A percentile compares a stretch with the other conserved stretches of the same genome.
phyloP scores from a whole-genome alignment of 1,284 basidiomycete species.

The Ceratobasidium sp. region DNA sequence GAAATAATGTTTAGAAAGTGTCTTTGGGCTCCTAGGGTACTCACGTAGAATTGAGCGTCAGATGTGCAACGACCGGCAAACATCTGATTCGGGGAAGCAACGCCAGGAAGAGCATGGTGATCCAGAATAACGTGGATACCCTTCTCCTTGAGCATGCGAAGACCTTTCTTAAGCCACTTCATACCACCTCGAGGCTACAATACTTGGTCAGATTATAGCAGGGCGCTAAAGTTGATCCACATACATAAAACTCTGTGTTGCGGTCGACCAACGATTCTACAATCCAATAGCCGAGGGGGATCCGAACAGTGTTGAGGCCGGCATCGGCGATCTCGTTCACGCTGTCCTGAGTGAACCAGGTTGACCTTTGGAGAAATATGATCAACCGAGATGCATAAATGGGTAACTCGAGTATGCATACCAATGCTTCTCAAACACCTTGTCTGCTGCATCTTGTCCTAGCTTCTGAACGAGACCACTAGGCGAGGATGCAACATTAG shows the following conservation, averaged over 20 bases:
- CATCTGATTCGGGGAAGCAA: conserved; percentile 53
- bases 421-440: conserved; percentile 69
- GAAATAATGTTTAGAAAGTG: background rate
- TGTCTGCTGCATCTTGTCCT: conserved; percentile 64
- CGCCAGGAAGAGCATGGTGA: conserved; percentile 78
- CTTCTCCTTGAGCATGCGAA: conserved; percentile 56
- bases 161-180: conserved; percentile 2
- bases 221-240: conserved; percentile 43
- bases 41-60: conserved; percentile 73
- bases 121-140: conserved; percentile 73
- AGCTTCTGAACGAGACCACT: conserved; percentile 53
- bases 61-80: conserved; percentile 60
- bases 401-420: conserved; percentile 42
- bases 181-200: conserved; percentile 27
- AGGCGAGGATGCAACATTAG: conserved; percentile 14
- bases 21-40: conserved; percentile 2
- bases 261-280: conserved; percentile 72
- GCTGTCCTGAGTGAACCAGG: conserved; percentile 73
- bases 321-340: conserved; percentile 59
- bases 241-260: conserved; percentile 64
- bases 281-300: conserved; percentile 83
- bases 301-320: conserved; percentile 74
- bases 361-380: conserved; percentile 54
- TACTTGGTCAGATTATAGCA: background rate
- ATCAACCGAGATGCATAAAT: too few relatives aligned